Evolutionary conservation across 164 flowering plant species (phyloP).

Genomic region (Macadamia tetraphylla): DNA sequence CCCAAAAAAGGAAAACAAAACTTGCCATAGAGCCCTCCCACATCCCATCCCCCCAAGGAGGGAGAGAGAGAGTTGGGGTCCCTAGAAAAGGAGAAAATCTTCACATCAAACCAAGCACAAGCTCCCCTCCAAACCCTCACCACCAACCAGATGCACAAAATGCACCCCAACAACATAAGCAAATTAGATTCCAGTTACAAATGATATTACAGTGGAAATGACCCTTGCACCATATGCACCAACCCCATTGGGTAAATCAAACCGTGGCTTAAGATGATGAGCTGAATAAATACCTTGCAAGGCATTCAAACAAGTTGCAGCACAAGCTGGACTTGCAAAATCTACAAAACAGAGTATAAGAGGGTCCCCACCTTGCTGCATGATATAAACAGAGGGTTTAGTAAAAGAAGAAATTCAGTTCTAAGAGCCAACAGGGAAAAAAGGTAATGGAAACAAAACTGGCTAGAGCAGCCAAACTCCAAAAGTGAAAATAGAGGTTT

Average conservation of each 20-base stretch:
- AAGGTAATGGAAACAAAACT: not conserved
- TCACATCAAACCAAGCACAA: not conserved
- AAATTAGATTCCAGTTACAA: no score
- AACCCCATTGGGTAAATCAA: not conserved
- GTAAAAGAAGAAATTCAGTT: not conserved
- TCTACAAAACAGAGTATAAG: constrained; percentile 5
- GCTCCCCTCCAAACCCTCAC: not conserved
- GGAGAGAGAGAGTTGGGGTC: not conserved
- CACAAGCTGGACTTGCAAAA: not conserved
- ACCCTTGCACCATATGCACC: no score
- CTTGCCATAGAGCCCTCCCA: not conserved
- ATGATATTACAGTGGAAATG: no score
- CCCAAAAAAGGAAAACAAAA: not conserved
- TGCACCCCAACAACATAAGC: not conserved
- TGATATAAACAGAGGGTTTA: not conserved
- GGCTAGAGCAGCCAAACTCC: not conserved
- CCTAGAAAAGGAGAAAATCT: not conserved
- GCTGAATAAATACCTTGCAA: not conserved
- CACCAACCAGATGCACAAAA: not conserved
- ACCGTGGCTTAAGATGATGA: not conserved
- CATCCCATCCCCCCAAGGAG: no score
- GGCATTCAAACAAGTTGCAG: constrained; percentile 4
- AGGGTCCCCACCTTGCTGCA: constrained; percentile 2
- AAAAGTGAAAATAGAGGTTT: not conserved
- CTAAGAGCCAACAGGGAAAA: not conserved